Conservation (phyloP, 1,284 basidiomycete species). For the Sporisorium exsertum region DNA sequence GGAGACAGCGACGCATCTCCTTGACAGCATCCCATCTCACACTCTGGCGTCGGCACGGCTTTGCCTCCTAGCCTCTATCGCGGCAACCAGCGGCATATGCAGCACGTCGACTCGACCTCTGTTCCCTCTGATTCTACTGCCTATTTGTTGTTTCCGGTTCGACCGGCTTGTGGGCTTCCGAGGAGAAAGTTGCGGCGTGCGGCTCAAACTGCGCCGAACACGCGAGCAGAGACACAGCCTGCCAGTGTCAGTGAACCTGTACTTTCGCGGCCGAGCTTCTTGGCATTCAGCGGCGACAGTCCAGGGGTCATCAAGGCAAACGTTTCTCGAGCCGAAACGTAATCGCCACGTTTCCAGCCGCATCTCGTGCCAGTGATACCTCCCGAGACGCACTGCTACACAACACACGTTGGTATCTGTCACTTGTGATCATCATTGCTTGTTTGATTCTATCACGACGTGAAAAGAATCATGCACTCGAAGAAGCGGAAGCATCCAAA, state of each 20-base stretch:
- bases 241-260: not conserved
- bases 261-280: not conserved
- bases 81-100: too few species aligned
- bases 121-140: too few species aligned
- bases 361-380: not conserved
- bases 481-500: slow-evolving; percentile 5
- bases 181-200: not conserved
- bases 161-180: not conserved
- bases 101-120: too few species aligned
- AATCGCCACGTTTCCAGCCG: not conserved
- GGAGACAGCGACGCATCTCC: not conserved
- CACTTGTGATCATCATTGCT: not conserved
- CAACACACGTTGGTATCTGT: not conserved
- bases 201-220: not conserved
- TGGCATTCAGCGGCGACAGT: not conserved
- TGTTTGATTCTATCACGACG: not conserved
- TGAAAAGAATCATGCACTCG: not conserved
- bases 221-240: not conserved
- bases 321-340: not conserved
- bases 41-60: not conserved
- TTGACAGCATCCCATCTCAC: not conserved
- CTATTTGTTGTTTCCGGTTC: not conserved
- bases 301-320: not conserved
- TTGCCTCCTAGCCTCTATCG: not conserved
- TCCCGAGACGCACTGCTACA: too few species aligned